Base-by-base conservation (phyloP, 148 eudicot genomes). In the Diospyros lotus region DNA sequence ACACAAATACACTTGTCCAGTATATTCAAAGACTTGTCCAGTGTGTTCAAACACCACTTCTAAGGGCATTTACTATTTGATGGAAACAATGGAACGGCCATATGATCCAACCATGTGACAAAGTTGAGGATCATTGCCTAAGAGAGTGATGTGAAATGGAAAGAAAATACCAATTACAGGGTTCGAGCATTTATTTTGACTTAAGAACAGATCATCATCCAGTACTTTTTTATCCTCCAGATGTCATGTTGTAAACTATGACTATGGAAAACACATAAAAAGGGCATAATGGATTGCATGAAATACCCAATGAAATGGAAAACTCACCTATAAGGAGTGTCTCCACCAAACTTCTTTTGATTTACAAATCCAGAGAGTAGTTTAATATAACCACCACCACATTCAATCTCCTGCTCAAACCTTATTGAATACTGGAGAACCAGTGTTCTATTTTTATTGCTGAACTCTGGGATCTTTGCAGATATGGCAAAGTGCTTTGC, bases 281-380 rank as follows among this genome's bases (percentile, higher is more conserved):
- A 2, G 2, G 3, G 2, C 42, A 69, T 15, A 38, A 11, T 8
- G 17, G 11, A 39, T 28, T 41, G 43, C 8, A 54, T n/a, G 10
- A 4, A 14, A 56, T 40, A 63, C 28, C 28, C 28, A 28, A 28
- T 28, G 28, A 18, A 44, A 8, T 15, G 53, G 5, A 64, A 18
- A 18, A 68, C 79, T 65, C 69, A 89, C 97, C 97, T 92, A 87
- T 92, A 90, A 73, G 97, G 97, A 64, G 97, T 88, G 80, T 90
- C 97, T 7, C 97, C 97, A 39, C 97, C 94, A 62, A 92, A 92
- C 79, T 90, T 92, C 86, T 92, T 92, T 75, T 92, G 97, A 71
- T 90, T 87, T 69, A 92, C 91, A 77, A 78, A 86, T 65, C 93
- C 93, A n/a, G 91, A 88, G 46, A 92, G 73, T 39, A 92, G 89